Evolutionary conservation across 345 rosid species (phyloP).

Genomic region (Eucalyptus erythrocorys): DNA sequence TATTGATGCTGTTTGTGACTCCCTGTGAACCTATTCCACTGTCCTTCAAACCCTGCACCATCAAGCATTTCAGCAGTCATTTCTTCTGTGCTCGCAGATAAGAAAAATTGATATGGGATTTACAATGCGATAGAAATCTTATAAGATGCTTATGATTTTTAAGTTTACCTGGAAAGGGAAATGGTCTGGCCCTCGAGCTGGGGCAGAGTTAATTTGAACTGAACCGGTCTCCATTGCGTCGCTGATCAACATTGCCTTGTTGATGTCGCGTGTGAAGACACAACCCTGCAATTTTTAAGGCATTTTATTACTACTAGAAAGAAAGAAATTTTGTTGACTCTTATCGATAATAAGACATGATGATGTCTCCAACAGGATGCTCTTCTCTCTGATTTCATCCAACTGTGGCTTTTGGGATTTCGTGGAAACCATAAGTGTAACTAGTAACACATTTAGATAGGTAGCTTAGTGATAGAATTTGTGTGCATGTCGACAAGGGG

Average conservation of each 20-base stretch:
- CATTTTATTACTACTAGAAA: not conserved
- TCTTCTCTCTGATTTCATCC: not conserved
- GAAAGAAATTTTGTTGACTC: not conserved
- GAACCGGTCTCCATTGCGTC: conserved; percentile 99
- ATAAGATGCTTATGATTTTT: too few species aligned
- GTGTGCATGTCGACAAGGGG: not conserved
- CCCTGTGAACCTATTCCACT: conserved; percentile 99
- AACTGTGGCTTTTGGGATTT: not conserved
- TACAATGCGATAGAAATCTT: not conserved
- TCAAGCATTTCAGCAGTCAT: not conserved
- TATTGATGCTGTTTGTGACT: conserved; percentile 86
- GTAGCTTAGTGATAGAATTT: not conserved
- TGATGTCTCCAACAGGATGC: not conserved
- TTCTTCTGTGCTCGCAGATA: not conserved
- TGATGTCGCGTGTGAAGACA: conserved; percentile 85
- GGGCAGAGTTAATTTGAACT: conserved; percentile 96
- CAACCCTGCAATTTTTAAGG: conserved; percentile 51
- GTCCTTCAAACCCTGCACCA: conserved; percentile 78
- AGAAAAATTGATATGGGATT: not conserved
- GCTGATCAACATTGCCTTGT: conserved; percentile 79
- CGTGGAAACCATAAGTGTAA: not conserved
- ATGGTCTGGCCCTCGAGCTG: conserved; percentile 99
- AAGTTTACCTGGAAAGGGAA: conserved; percentile 91
- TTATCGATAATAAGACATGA: not conserved
- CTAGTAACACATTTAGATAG: not conserved